A percentile compares a stretch with the other conserved stretches of the same genome.
phyloP scores from a whole-genome alignment of 345 rosid species.

The Brassica nigra region DNA sequence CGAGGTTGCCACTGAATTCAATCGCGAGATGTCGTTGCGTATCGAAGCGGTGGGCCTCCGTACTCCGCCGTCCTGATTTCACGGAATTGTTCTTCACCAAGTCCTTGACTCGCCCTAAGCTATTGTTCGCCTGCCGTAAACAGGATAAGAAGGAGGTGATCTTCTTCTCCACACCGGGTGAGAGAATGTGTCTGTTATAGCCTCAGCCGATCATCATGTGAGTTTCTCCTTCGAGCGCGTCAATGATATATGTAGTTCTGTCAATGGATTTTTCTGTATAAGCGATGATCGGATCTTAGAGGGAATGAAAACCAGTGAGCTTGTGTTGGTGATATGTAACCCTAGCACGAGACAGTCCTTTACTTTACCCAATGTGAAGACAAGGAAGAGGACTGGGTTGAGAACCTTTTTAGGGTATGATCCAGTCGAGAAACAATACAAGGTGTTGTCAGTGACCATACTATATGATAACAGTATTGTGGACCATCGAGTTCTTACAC shows the following conservation, averaged over 20 bases:
- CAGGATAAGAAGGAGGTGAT: neutral
- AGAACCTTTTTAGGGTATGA: neutral
- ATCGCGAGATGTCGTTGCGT: neutral
- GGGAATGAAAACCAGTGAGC: neutral
- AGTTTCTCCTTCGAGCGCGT: neutral
- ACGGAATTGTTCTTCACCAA: too few relatives aligned
- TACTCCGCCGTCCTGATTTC: too few relatives aligned
- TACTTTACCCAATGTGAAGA: neutral
- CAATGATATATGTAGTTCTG: neutral
- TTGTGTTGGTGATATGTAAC: neutral
- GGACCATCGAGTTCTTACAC: neutral
- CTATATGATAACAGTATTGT: neutral
- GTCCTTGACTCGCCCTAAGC: too few relatives aligned
- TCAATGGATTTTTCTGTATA: neutral
- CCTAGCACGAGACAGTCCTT: neutral
- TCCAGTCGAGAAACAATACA: neutral
- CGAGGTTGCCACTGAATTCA: neutral
- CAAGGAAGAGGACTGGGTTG: neutral
- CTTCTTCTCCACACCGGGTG: neutral
- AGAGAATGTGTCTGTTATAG: neutral
- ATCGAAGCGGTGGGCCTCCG: too few relatives aligned
- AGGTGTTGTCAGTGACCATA: neutral
- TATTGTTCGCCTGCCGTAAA: too few relatives aligned
- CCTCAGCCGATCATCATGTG: neutral
- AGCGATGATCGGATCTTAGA: neutral